These are phyloP conservation scores for Penicillium griseofulvum DNA, from an alignment of 2,329 filamentous ascomycete genomes.

Conservation along the genomic window DNA sequence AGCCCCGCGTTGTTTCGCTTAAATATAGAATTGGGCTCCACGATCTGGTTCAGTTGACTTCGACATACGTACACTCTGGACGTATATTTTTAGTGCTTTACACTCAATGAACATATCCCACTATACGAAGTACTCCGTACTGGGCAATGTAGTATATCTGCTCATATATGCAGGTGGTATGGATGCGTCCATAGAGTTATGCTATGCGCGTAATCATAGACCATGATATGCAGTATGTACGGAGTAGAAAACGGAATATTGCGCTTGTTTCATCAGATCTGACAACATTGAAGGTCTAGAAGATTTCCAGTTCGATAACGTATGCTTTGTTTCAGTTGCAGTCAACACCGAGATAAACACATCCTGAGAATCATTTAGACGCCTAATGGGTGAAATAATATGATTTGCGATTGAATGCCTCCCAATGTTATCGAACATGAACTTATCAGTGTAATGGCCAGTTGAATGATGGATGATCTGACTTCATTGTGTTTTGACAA, in stretches of 20 bases:
- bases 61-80: too few relatives aligned
- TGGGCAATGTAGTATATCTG: background rate
- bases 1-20: conserved; percentile 9
- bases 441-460: background rate
- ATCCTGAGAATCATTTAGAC: background rate
- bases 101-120: background rate
- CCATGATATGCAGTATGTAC: too few relatives aligned
- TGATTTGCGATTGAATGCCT: background rate
- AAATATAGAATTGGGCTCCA: conserved; percentile 13
- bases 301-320: background rate
- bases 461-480: background rate
- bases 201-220: background rate
- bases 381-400: background rate
- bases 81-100: background rate
- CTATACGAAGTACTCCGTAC: background rate
- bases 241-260: background rate
- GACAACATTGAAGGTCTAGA: background rate
- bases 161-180: background rate
- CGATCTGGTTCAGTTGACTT: background rate
- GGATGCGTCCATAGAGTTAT: background rate
- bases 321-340: background rate
- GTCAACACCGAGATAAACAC: background rate
- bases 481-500: background rate
- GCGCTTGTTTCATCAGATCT: background rate
- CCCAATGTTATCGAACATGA: background rate